phyloP scores from a whole-genome alignment of 164 flowering plant species.

The Kalanchoe fedtschenkoi region DNA sequence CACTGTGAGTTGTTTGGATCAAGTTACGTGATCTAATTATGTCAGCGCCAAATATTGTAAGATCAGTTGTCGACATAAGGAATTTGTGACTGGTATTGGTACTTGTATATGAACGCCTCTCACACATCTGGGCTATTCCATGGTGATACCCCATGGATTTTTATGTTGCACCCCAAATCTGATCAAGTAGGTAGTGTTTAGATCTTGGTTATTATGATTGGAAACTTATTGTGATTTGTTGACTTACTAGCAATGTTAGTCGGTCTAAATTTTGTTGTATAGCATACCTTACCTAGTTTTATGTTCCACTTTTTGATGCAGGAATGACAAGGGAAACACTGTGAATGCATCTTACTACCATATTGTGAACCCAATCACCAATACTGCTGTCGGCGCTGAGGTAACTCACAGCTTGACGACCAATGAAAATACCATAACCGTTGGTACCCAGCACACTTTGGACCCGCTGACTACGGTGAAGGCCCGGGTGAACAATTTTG shows the following conservation, averaged over 20 bases:
- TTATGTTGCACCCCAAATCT: too few species aligned
- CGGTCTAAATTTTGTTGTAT: background rate
- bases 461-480: conserved; percentile 45
- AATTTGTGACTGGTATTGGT: too few species aligned
- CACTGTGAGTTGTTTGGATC: conserved; percentile 58
- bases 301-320: conserved; percentile 13
- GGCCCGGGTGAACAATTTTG: conserved; percentile 46
- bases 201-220: background rate
- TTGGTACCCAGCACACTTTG: conserved; percentile 51
- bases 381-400: conserved; percentile 55
- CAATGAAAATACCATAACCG: conserved; percentile 33
- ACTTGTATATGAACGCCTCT: too few species aligned
- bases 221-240: background rate
- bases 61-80: background rate
- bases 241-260: background rate
- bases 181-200: too few species aligned
- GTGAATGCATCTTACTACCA: conserved; percentile 49
- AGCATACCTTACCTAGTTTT: background rate
- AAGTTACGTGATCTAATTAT: background rate
- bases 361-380: conserved; percentile 26
- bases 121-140: too few species aligned
- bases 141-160: too few species aligned
- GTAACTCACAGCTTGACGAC: conserved; percentile 34
- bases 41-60: background rate
- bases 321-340: conserved; percentile 50